Conservation (phyloP, 257 asterid genomes). For the Eustoma russellianum region DNA sequence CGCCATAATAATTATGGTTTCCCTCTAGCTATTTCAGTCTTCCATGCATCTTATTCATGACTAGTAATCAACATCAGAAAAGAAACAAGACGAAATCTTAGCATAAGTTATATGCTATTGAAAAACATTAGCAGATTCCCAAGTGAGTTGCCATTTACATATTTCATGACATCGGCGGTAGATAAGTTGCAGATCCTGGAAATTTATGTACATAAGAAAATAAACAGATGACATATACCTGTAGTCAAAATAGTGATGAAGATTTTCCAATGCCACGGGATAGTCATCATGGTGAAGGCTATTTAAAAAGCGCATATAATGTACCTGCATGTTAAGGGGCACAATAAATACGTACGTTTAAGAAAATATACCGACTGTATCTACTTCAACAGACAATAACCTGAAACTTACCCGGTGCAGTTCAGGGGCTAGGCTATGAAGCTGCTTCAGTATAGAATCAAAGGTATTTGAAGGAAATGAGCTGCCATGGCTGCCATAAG, state of each 20-base stretch:
- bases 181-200: too few species aligned
- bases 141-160: too few species aligned
- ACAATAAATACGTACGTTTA: slow-evolving; percentile 16
- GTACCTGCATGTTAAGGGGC: slow-evolving; percentile 63
- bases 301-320: slow-evolving; percentile 78
- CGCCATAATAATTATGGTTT: too few species aligned
- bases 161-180: too few species aligned
- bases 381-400: slow-evolving; percentile 3
- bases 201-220: slow-evolving; percentile 3
- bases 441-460: slow-evolving; percentile 61
- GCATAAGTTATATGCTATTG: too few species aligned
- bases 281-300: slow-evolving; percentile 85
- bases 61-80: too few species aligned
- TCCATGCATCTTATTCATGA: too few species aligned
- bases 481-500: slow-evolving; percentile 56
- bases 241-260: slow-evolving; percentile 95
- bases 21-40: too few species aligned
- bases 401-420: slow-evolving; percentile 64
- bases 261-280: slow-evolving; percentile 81
- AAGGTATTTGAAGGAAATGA: slow-evolving; percentile 60
- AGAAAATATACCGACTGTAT: background rate
- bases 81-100: too few species aligned
- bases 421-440: slow-evolving; percentile 85
- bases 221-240: slow-evolving; percentile 51
- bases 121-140: too few species aligned